phyloP scores from a whole-genome alignment of 352 stramenopile genomes.

The Globisporangium lucens region DNA sequence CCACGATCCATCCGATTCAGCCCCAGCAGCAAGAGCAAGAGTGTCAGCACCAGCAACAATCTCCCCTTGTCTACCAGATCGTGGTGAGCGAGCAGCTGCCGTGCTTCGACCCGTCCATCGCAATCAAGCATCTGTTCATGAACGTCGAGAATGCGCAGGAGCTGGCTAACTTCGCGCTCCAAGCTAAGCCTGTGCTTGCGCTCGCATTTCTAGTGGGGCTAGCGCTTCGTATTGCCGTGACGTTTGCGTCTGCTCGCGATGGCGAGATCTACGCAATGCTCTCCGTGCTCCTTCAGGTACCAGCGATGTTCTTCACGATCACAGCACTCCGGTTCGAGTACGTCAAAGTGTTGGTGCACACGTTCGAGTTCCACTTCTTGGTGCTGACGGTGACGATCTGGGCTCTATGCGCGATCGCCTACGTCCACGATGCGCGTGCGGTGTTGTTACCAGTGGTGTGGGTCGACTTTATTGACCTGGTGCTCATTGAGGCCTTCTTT shows the following conservation, averaged over 20 bases:
- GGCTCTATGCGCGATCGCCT: background rate
- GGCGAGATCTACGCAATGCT: background rate
- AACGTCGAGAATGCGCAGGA: background rate
- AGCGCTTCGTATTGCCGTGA: background rate
- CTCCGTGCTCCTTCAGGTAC: background rate
- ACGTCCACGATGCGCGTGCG: background rate
- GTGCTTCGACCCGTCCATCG: conserved; percentile 5
- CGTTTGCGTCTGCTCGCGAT: background rate
- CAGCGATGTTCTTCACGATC: background rate
- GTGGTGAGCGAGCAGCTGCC: conserved; percentile 10
- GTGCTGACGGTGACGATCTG: background rate
- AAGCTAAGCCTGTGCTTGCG: background rate
- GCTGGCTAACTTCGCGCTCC: background rate
- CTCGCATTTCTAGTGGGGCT: background rate
- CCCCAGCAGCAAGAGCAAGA: background rate
- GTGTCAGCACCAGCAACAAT: background rate
- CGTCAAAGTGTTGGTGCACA: conserved; percentile 1
- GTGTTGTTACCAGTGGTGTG: conserved; percentile 7
- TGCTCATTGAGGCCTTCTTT: conserved; percentile 9
- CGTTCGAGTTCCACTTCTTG: conserved; percentile 12
- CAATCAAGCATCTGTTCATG: conserved; percentile 7
- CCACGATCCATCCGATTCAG: background rate
- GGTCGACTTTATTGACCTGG: conserved; percentile 9
- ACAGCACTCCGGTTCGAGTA: background rate
- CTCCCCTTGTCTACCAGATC: conserved; percentile 7